Evolutionary conservation across 2,329 filamentous ascomycete genomes (phyloP).

Genomic region (Colletotrichum liriopes): DNA sequence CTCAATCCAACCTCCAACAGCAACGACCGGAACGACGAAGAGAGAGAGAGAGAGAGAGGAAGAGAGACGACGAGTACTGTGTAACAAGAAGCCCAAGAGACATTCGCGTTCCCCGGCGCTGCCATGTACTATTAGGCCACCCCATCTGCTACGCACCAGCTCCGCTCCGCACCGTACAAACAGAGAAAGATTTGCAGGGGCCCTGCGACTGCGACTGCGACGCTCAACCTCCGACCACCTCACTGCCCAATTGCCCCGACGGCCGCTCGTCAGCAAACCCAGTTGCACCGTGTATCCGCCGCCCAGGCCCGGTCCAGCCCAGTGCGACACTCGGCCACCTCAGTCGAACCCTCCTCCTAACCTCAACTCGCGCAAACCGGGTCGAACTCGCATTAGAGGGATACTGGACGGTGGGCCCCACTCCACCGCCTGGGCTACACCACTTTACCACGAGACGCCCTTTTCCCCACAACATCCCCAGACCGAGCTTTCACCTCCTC

Average conservation of each 20-base stretch:
- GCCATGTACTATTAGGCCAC: conserved; percentile 28
- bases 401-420: conserved; percentile 41
- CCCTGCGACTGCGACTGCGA: conserved; percentile 7
- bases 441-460: conserved; percentile 42
- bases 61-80: conserved; percentile 6
- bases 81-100: conserved; percentile 14
- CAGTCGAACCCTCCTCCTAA: neutral
- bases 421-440: conserved; percentile 43
- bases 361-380: conserved; percentile 20
- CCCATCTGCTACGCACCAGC: conserved; percentile 25
- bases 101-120: conserved; percentile 32
- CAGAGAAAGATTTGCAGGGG: conserved; percentile 19
- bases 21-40: neutral
- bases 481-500: conserved; percentile 43
- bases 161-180: conserved; percentile 19
- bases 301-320: conserved; percentile 30
- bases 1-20: conserved; percentile 4
- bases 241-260: conserved; percentile 35
- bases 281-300: conserved; percentile 40
- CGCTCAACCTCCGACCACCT: conserved; percentile 21
- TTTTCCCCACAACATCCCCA: conserved; percentile 44
- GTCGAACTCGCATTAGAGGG: conserved; percentile 42
- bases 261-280: conserved; percentile 31
- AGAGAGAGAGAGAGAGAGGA: conserved; percentile 5
- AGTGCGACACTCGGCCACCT: conserved; percentile 31